A percentile compares a stretch with the other conserved stretches of the same genome.
Conservation (phyloP, 768 basidiomycete genomes). For the Leccinum rimulosum region DNA sequence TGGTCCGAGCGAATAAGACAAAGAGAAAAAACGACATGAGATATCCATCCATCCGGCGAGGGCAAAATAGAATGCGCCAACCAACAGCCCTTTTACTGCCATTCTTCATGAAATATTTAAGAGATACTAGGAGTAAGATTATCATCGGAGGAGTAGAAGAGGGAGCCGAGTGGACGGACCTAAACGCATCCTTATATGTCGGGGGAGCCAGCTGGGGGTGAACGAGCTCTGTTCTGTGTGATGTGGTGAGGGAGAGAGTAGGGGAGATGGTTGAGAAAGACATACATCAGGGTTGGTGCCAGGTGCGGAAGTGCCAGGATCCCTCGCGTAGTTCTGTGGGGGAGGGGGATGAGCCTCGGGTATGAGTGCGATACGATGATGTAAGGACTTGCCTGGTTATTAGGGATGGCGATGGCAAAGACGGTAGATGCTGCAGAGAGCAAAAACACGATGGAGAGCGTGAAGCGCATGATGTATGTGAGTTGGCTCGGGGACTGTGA, state of each 20-base stretch:
- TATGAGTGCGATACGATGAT: not conserved
- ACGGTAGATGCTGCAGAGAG: constrained; percentile 13
- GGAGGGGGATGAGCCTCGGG: not conserved
- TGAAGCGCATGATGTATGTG: constrained; percentile 16
- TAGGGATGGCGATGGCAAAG: constrained; percentile 16
- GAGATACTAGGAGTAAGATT: not conserved
- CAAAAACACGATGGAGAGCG: constrained; percentile 2
- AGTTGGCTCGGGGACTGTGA: no score
- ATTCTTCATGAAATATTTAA: not conserved
- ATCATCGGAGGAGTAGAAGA: not conserved
- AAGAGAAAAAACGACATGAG: not conserved
- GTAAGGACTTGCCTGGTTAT: constrained; percentile 8
- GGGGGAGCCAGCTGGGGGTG: no score
- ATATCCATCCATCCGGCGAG: constrained; percentile 1
- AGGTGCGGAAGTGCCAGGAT: no score
- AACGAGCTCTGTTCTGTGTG: not conserved
- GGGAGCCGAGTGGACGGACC: not conserved
- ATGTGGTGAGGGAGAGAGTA: not conserved
- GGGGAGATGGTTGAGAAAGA: not conserved
- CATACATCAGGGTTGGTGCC: no score
- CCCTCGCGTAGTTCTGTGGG: no score
- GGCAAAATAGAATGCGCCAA: not conserved
- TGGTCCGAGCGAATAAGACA: not conserved
- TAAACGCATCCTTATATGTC: not conserved
- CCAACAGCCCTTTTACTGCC: not conserved